Evolutionary conservation across 352 stramenopile species (phyloP), one percentile per base, ranked within the genome.

Genomic region (Phytophthora ohioensis): DNA sequence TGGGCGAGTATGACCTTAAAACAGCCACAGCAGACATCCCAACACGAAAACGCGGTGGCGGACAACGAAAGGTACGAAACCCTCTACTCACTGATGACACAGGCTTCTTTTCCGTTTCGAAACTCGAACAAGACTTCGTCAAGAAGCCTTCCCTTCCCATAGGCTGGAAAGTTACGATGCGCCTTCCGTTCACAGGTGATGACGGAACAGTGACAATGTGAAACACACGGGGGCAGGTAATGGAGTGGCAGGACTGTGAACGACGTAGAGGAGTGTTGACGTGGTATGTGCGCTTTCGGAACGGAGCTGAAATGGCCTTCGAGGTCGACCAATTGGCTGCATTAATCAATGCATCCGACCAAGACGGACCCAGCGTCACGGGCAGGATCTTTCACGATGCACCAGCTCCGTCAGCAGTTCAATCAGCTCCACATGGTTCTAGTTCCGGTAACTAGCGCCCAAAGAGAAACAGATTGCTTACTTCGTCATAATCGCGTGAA

Each of bases 101-200:
- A 21, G 31, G 48, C 6, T 27, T 13, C 30, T 55, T 55, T 8
- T 10, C 30, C 8, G 2, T 35, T 3, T 7, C 30, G 34, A 39
- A 39, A 13, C 30, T 55, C 5, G 31, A 42, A 30, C 41, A 3
- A 8, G 48, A 55, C 30, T 21, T 55, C 4, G 32, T 55, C 4
- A 55, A 55, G 21, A 21, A 42, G n/a, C 48, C 48, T 6, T 55
- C 31, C 2, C 41, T 55, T 30, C 27, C 47, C 5, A 54, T 54
- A 9, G 27, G 30, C 4, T 54, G 47, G 31, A 54, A 54, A 1
- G 11, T 54, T 2, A 39, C 30, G 2, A 54, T 41, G 47, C 47
- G 2, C 5, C 5, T 54, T 15, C 7, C n/a, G 42, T 48, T 10
- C 42, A 48, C 47, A 39, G 6, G 10, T 11, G 9, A 54, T 1